A percentile compares a stretch with the other conserved stretches of the same genome.
Conservation (phyloP, 208 protist species). For the Porcisia deanei region DNA sequence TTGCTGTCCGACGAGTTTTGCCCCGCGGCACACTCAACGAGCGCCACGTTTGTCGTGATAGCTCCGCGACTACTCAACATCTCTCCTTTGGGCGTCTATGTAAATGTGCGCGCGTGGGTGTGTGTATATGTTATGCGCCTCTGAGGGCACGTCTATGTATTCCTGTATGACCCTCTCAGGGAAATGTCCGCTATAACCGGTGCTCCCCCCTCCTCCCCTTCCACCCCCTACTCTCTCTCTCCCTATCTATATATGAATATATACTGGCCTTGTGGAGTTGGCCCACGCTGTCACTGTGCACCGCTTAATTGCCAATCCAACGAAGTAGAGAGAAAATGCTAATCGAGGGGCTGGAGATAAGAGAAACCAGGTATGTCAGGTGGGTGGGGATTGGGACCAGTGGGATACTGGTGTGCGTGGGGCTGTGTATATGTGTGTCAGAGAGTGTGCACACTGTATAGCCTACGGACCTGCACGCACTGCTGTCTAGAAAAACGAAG, state of each 20-base stretch:
- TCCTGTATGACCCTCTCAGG: background rate
- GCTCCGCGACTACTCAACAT: conserved; percentile 81
- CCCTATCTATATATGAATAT: no score
- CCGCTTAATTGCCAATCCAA: background rate
- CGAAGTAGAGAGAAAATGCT: background rate
- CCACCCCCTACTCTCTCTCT: background rate
- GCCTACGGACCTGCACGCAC: background rate
- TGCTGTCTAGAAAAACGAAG: background rate
- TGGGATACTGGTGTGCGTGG: background rate
- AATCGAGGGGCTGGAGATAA: background rate
- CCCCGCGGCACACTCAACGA: conserved; percentile 80
- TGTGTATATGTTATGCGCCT: background rate
- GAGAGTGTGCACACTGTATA: background rate
- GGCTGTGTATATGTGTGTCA: background rate
- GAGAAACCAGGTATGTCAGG: background rate
- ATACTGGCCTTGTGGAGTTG: background rate
- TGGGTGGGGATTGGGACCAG: background rate
- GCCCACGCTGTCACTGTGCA: background rate
- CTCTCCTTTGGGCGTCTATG: background rate
- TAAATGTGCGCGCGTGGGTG: background rate
- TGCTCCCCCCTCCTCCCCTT: background rate
- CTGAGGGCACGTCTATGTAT: conserved; percentile 6
- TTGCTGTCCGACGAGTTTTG: conserved; percentile 53
- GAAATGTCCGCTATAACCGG: background rate
- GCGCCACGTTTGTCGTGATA: conserved; percentile 72